A percentile compares a stretch with the other conserved stretches of the same genome.
Evolutionary conservation across 208 protist genomes (phyloP).

Genomic region (Porcisia deanei): DNA sequence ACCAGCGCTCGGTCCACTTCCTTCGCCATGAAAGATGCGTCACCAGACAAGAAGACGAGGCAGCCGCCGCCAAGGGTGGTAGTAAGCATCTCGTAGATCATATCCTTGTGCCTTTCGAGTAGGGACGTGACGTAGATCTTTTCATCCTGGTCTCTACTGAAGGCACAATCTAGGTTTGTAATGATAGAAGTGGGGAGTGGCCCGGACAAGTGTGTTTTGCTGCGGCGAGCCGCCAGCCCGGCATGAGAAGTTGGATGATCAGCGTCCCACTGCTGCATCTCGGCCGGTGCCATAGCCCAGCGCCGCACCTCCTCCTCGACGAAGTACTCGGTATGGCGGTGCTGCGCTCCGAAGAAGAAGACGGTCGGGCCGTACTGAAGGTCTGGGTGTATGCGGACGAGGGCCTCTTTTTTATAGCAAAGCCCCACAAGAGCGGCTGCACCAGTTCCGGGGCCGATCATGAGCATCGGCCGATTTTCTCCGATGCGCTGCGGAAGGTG

Average conservation of each 20-base stretch:
- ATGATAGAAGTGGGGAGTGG: conserved; percentile 45
- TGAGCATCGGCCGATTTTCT: conserved; percentile 65
- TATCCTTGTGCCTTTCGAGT: conserved; percentile 71
- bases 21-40: conserved; percentile 92
- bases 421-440: conserved; percentile 82
- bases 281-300: conserved; percentile 41
- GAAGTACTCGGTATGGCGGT: conserved; percentile 62
- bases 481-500: conserved; percentile 64
- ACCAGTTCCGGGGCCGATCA: conserved; percentile 95
- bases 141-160: conserved; percentile 79
- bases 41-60: conserved; percentile 89
- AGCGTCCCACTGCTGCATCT: conserved; percentile 31
- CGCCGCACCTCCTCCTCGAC: conserved; percentile 46
- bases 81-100: conserved; percentile 51
- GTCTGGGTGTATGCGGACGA: conserved; percentile 49
- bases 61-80: conserved; percentile 37
- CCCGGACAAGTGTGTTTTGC: conserved; percentile 6
- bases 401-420: conserved; percentile 65
- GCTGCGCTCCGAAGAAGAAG: conserved; percentile 73
- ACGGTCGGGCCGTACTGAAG: conserved; percentile 43
- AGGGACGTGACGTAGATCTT: conserved; percentile 90
- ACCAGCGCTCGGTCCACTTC: conserved; percentile 88
- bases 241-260: conserved; percentile 32
- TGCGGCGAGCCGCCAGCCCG: conserved; percentile 23
- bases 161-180: conserved; percentile 72